phyloP scores from a whole-genome alignment of 148 eudicot species.

The Pharnaceum exiguum region DNA sequence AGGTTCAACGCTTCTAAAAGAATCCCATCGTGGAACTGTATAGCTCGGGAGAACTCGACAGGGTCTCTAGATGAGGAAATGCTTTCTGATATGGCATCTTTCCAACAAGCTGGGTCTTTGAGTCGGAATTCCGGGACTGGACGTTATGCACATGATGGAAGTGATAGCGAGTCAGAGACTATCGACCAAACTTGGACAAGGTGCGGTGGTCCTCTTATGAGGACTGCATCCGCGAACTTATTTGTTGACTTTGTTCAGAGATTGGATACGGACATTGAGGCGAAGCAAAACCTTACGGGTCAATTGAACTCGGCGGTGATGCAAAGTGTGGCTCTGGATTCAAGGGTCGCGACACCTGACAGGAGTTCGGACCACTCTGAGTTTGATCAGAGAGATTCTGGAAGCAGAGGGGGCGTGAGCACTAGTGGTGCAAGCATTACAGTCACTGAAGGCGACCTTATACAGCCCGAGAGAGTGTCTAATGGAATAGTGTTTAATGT shows the following conservation, averaged over 20 bases:
- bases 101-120: constrained; percentile 39
- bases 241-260: constrained; percentile 71
- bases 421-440: constrained; percentile 51
- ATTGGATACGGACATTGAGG: constrained; percentile 44
- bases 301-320: constrained; percentile 28
- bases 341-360: constrained; percentile 49
- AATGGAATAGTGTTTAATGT: constrained; percentile 78
- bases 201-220: constrained; percentile 94
- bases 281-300: constrained; percentile 25
- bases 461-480: constrained; percentile 67
- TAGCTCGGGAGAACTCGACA: constrained; percentile 87
- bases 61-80: constrained; percentile 83
- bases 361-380: constrained; percentile 43
- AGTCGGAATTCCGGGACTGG: constrained; percentile 32
- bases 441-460: constrained; percentile 67
- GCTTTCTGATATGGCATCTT: constrained; percentile 49
- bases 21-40: constrained; percentile 93
- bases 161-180: constrained; percentile 81
- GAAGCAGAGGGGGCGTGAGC: constrained; percentile 17
- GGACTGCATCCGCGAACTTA: constrained; percentile 72
- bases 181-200: constrained; percentile 78
- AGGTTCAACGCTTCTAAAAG: constrained; percentile 71
- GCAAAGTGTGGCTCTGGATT: constrained; percentile 32
- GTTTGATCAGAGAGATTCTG: constrained; percentile 38
- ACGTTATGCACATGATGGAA: constrained; percentile 48